Conservation (phyloP, 2,329 filamentous ascomycete species). For the Penicillium sp. region DNA sequence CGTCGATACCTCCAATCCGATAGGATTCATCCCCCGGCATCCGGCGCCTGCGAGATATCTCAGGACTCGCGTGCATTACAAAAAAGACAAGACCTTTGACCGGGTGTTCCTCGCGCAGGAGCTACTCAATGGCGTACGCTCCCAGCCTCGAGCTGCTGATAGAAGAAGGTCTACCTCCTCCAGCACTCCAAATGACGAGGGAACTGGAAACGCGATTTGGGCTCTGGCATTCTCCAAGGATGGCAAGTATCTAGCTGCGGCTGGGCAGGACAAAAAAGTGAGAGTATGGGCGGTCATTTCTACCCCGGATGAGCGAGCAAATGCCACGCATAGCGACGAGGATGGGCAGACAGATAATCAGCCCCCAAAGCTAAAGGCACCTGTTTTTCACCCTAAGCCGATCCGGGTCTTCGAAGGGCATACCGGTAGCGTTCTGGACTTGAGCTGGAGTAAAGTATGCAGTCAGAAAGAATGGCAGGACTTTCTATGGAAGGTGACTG, state of each 20-base stretch:
- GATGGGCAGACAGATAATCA: conserved; percentile 50
- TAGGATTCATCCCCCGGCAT: conserved; percentile 81
- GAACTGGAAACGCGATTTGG: conserved; percentile 74
- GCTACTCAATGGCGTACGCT: conserved; percentile 63
- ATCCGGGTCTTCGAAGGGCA: conserved; percentile 81
- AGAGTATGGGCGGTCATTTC: conserved; percentile 88
- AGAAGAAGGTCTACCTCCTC: conserved; percentile 34
- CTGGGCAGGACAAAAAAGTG: conserved; percentile 82
- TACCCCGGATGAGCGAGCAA: conserved; percentile 73
- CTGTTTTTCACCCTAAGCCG: conserved; percentile 82
- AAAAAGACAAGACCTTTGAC: conserved; percentile 79
- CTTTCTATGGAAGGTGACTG: conserved; percentile 3
- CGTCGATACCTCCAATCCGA: conserved; percentile 73
- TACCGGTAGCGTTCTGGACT: conserved; percentile 78
- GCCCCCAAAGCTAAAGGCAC: conserved; percentile 73
- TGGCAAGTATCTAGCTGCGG: conserved; percentile 87
- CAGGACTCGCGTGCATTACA: conserved; percentile 77
- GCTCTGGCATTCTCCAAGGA: conserved; percentile 90
- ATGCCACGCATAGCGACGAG: conserved; percentile 71
- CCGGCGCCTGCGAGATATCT: conserved; percentile 92
- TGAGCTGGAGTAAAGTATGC: conserved; percentile 89
- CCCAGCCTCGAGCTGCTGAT: conserved; percentile 30
- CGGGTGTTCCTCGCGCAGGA: conserved; percentile 91
- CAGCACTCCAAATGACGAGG: conserved; percentile 25
- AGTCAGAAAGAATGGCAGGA: background rate